These are phyloP conservation scores for Filobasidium uniguttulatum DNA, from an alignment of 1,284 basidiomycete species.

Conservation along the genomic window DNA sequence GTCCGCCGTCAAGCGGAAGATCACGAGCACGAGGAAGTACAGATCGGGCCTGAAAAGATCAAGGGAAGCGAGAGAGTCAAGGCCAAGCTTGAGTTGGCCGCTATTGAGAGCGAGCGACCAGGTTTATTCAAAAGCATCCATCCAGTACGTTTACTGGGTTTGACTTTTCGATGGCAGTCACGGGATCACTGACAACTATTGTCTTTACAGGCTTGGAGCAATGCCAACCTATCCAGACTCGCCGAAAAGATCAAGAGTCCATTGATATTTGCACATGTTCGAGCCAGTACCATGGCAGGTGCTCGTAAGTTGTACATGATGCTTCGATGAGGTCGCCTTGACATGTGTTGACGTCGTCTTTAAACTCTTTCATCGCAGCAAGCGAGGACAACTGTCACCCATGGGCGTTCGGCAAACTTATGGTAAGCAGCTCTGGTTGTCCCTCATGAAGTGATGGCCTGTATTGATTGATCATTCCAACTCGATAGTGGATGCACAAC, in stretches of 20 bases:
- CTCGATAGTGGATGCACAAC: conserved; percentile 84
- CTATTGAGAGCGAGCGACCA: conserved; percentile 56
- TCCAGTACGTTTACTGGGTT: conserved; percentile 45
- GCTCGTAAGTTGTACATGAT: conserved; percentile 26
- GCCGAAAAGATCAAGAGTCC: conserved; percentile 92
- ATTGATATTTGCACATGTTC: conserved; percentile 81
- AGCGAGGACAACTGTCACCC: conserved; percentile 92
- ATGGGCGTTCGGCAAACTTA: conserved; percentile 71
- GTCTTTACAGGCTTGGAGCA: conserved; percentile 68
- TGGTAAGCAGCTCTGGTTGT: conserved; percentile 44
- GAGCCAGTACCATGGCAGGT: conserved; percentile 55
- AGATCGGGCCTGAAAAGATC: conserved; percentile 44
- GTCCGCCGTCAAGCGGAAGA: too few relatives aligned
- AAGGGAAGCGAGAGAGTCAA: not conserved
- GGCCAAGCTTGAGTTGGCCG: not conserved
- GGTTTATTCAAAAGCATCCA: conserved; percentile 96
- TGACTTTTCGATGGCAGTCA: not conserved
- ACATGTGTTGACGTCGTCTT: not conserved
- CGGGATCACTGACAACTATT: not conserved
- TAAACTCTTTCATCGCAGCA: conserved; percentile 37
- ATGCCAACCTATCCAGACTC: conserved; percentile 70
- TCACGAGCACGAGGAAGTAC: conserved; percentile 18
- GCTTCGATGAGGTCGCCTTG: not conserved
- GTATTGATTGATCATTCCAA: conserved; percentile 8
- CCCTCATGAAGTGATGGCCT: not conserved